Percentiles rank a stretch among this genome's conserved stretches.
phyloP scores from a whole-genome alignment of 2,329 filamentous ascomycete species.

The Huntiella decipiens region DNA sequence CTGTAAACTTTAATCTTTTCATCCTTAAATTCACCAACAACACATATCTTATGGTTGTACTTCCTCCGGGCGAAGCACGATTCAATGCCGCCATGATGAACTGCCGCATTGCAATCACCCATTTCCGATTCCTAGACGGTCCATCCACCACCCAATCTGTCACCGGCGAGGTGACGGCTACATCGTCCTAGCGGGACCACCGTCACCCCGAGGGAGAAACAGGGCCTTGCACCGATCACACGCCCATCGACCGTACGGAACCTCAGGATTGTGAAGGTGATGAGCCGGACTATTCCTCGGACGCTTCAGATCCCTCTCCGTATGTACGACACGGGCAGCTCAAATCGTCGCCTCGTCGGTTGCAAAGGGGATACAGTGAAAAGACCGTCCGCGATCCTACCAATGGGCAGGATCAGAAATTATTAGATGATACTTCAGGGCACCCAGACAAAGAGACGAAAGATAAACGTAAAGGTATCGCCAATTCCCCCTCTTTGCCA shows the following conservation, averaged over 20 bases:
- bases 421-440: too few species aligned
- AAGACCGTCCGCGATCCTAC: too few species aligned
- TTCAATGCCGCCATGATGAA: slow-evolving; percentile 87
- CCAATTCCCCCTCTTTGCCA: too few species aligned
- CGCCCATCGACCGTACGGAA: neutral
- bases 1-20: slow-evolving; percentile 71
- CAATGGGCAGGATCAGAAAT: too few species aligned
- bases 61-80: slow-evolving; percentile 76
- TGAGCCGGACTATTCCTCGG: neutral
- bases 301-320: too few species aligned
- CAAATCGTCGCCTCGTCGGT: too few species aligned
- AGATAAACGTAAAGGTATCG: too few species aligned
- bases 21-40: slow-evolving; percentile 93
- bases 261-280: neutral
- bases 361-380: too few species aligned
- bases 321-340: too few species aligned
- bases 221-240: slow-evolving; percentile 1
- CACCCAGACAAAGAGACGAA: too few species aligned
- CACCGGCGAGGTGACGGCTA: slow-evolving; percentile 1
- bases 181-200: slow-evolving; percentile 11
- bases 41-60: slow-evolving; percentile 82
- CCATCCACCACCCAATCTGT: slow-evolving; percentile 12
- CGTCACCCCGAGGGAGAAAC: slow-evolving; percentile 1
- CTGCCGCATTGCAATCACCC: slow-evolving; percentile 66
- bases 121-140: slow-evolving; percentile 53